Percentiles rank a stretch among this genome's conserved stretches.
Conservation (phyloP, 2,329 filamentous ascomycete species). For the Ceratocystis harringtonii region DNA sequence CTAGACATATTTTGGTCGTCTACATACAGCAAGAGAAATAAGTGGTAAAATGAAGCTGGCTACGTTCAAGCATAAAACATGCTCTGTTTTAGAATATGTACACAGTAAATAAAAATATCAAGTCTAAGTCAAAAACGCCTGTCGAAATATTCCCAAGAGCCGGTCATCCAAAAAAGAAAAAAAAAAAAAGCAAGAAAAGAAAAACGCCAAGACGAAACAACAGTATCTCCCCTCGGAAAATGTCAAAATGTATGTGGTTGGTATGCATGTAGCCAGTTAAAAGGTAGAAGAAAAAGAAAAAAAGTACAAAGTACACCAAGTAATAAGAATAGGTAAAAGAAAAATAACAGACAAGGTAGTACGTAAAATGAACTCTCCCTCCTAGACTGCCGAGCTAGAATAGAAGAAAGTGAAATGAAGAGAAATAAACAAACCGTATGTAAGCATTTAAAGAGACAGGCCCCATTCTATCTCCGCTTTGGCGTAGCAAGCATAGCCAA, state of each 20-base stretch:
- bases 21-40: too few species aligned
- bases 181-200: neutral
- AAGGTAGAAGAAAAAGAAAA: neutral
- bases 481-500: slow-evolving; percentile 13
- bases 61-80: too few species aligned
- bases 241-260: neutral
- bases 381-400: too few species aligned
- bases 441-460: neutral
- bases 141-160: neutral
- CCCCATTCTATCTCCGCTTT: slow-evolving; percentile 6
- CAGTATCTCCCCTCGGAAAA: neutral
- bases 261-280: neutral
- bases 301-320: neutral
- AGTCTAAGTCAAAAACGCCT: neutral
- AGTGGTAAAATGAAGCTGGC: too few species aligned
- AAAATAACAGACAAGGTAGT: neutral
- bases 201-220: neutral
- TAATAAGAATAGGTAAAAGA: neutral
- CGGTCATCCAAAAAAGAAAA: neutral
- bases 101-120: neutral
- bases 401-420: neutral
- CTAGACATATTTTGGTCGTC: too few species aligned
- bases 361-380: neutral
- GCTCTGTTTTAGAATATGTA: neutral
- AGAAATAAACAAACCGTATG: neutral